Conservation (phyloP, 257 asterid genomes). For the Solanum corneliomulleri region DNA sequence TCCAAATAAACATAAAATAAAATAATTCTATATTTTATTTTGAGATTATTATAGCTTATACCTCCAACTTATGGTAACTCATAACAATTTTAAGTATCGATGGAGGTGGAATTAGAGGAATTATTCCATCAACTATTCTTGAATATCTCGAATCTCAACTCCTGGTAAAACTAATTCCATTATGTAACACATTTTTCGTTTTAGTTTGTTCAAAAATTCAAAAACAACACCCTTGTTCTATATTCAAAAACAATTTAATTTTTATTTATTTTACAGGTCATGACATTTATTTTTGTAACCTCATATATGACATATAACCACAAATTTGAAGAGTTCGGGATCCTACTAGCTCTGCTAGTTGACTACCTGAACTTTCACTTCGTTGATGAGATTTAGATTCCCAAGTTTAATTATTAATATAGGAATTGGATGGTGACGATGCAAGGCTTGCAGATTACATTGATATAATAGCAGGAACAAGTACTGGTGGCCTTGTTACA, state of each 20-base stretch:
- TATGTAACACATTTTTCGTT: not conserved
- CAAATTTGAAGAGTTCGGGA: not conserved
- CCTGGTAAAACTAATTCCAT: not conserved
- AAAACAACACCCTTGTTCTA: not conserved
- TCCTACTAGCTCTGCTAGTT: not conserved
- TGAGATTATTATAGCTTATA: no score
- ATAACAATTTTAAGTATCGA: not conserved
- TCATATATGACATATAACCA: not conserved
- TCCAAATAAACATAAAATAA: no score
- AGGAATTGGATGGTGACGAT: constrained; percentile 39
- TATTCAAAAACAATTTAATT: no score
- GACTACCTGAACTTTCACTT: not conserved
- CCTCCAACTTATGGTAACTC: not conserved
- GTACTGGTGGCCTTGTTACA: constrained; percentile 57
- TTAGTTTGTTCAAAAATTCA: not conserved
- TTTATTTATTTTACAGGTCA: no score
- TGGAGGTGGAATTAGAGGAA: not conserved
- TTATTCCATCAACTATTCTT: not conserved
- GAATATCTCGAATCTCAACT: not conserved
- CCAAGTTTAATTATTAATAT: not conserved
- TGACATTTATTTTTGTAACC: not conserved
- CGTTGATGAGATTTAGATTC: no score
- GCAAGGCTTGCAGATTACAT: constrained; percentile 53
- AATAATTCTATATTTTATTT: no score
- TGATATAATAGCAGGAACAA: constrained; percentile 55